Percentiles rank a stretch among this genome's conserved stretches.
Conservation (phyloP, 1,284 basidiomycete genomes). For the Leccinum variabile region DNA sequence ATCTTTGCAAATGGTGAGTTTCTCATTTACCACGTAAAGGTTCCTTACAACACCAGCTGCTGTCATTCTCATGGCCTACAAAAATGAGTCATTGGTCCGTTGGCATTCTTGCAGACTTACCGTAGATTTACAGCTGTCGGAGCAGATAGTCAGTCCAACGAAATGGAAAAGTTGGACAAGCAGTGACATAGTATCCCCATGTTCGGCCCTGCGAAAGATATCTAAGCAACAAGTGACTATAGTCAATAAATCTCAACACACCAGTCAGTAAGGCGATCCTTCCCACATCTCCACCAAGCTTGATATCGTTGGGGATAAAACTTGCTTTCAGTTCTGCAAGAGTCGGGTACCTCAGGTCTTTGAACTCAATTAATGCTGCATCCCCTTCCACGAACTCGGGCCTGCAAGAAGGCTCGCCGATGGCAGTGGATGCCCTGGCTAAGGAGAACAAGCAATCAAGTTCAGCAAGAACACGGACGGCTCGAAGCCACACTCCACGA, state of each 20-base stretch:
- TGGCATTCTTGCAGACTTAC: slow-evolving; percentile 39
- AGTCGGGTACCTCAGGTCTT: slow-evolving; percentile 85
- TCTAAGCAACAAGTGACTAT: slow-evolving; percentile 4
- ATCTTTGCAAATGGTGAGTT: slow-evolving; percentile 54
- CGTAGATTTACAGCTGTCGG: slow-evolving; percentile 78
- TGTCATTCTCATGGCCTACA: slow-evolving; percentile 91
- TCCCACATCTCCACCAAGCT: slow-evolving; percentile 76
- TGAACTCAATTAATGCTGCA: slow-evolving; percentile 77
- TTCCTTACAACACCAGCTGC: slow-evolving; percentile 77
- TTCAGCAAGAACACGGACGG: slow-evolving; percentile 79
- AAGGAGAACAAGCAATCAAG: slow-evolving; percentile 94
- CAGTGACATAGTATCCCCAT: slow-evolving; percentile 65
- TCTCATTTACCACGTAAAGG: neutral
- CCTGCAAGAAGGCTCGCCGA: slow-evolving; percentile 91
- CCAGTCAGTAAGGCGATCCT: slow-evolving; percentile 91
- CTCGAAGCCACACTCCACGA: slow-evolving; percentile 74
- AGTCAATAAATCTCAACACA: slow-evolving; percentile 30
- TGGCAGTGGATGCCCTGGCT: slow-evolving; percentile 84
- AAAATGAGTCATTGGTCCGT: slow-evolving; percentile 8
- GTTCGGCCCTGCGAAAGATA: slow-evolving; percentile 66
- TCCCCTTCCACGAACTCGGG: slow-evolving; percentile 85
- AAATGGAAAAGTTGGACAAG: neutral
- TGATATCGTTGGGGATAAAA: slow-evolving; percentile 95
- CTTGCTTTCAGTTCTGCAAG: slow-evolving; percentile 64
- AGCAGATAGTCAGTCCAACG: slow-evolving; percentile 2